Percentiles rank a stretch among this genome's conserved stretches.
Evolutionary conservation across 2,329 filamentous ascomycete genomes (phyloP).

Genomic region (Alternaria arborescens): DNA sequence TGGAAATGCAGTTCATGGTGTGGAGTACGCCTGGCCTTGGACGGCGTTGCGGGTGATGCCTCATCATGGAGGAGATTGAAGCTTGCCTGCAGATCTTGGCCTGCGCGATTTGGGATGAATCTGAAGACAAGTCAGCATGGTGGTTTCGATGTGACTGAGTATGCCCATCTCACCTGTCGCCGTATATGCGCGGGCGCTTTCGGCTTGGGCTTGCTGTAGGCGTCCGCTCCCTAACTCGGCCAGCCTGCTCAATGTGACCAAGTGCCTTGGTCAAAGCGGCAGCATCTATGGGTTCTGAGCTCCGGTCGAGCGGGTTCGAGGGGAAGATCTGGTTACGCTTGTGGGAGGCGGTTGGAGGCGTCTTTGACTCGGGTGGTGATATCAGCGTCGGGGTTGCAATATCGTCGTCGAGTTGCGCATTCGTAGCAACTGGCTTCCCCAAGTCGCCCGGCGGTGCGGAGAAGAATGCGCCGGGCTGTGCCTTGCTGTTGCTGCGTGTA

Average conservation of each 20-base stretch:
- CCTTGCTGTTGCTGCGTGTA: constrained; percentile 4
- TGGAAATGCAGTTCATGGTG: constrained; percentile 95
- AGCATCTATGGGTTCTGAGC: constrained; percentile 66
- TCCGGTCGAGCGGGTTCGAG: constrained; percentile 42
- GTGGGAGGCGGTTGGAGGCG: constrained; percentile 65
- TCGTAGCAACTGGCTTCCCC: constrained; percentile 25
- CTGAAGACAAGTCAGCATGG: constrained; percentile 56
- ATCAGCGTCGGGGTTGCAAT: constrained; percentile 57
- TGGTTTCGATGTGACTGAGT: no score
- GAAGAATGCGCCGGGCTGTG: constrained; percentile 19
- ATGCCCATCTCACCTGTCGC: constrained; percentile 53
- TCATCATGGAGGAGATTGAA: constrained; percentile 93
- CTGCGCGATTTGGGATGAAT: constrained; percentile 93
- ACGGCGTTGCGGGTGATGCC: constrained; percentile 89
- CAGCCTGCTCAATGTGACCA: constrained; percentile 68
- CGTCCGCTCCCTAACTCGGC: constrained; percentile 67
- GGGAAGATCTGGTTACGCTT: constrained; percentile 55
- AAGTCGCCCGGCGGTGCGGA: constrained; percentile 31
- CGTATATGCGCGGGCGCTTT: constrained; percentile 73
- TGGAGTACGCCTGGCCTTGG: constrained; percentile 81
- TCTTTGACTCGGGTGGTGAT: constrained; percentile 67
- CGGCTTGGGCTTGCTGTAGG: constrained; percentile 72
- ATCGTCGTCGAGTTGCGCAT: constrained; percentile 34
- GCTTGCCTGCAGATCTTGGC: constrained; percentile 91
- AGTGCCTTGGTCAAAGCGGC: constrained; percentile 68